These are phyloP conservation scores for Platanthera guangdongensis DNA, from an alignment of 106 monocot species.

Conservation along the genomic window DNA sequence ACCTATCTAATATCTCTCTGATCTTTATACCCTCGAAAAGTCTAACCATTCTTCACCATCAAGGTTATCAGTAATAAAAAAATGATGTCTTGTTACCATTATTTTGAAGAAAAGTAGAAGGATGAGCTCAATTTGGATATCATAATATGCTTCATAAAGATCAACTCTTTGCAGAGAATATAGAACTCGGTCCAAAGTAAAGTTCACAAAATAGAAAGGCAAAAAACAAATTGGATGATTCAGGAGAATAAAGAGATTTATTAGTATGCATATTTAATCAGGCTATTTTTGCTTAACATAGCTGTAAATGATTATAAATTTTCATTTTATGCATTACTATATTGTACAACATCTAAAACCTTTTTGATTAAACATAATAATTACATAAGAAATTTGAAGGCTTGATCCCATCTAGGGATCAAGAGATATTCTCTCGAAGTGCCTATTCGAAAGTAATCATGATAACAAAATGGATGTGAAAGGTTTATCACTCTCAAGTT, in stretches of 20 bases:
- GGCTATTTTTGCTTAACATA: background rate
- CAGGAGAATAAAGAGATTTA: background rate
- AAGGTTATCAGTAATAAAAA: background rate
- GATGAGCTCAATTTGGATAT: background rate
- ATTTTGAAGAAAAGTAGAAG: background rate
- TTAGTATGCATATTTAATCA: background rate
- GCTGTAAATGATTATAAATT: too few species aligned
- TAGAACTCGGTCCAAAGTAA: background rate
- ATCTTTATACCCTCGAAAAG: background rate
- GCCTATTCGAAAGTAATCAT: background rate
- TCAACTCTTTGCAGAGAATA: background rate
- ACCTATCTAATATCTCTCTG: background rate
- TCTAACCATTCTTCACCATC: background rate
- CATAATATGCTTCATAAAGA: background rate
- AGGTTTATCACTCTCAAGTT: too few species aligned
- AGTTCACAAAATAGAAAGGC: background rate
- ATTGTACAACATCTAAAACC: background rate
- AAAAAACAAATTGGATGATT: background rate
- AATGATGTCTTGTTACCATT: background rate
- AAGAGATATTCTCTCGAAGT: background rate
- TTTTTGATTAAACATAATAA: background rate
- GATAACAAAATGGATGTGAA: background rate
- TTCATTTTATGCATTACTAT: too few species aligned
- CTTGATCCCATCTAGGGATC: background rate
- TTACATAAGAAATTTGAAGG: background rate